Evolutionary conservation across 2,329 filamentous ascomycete species (phyloP), one percentile per base, ranked within the genome.

Genomic region (Sphaerulina populicola): DNA sequence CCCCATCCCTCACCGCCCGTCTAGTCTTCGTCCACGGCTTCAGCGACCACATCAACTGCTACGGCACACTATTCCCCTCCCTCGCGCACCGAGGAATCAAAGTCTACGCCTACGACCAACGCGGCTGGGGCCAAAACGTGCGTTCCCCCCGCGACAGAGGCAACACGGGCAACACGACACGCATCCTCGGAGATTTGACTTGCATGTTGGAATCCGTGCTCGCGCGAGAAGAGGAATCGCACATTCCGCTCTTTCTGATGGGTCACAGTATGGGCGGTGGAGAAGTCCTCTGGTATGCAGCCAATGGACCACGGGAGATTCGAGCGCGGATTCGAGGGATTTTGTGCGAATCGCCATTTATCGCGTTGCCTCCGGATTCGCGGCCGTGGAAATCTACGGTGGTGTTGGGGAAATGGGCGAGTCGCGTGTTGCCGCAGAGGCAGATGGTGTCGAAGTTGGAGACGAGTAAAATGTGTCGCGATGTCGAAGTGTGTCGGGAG

Each of bases 191-290:
- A 52, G 90, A 96, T 67, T 82, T 95, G 49, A 86, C 82, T 9
- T 82, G 82, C 39, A 88, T 96, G 66, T 74, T 93, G 58, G 74
- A 74, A 4, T 55, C 53, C 21, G 66, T 69, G 37, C 36, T 47
- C 8, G 29, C 33, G 12, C 15, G 46, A 1, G 53, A 59, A 6
- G 15, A 38, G 6, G 60, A 60, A 14, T 8, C 23, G 7, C 39
- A 53, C 8, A 55, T 69, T 2, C 88, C 88, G 0, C 65, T 94
- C 12, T 96, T 95, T 70, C 76, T 96, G 15, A 81, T 93, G 74
- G 90, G 90, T 47, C 88, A 95, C 69, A 89, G 84, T 18, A 95
- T 95, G 88, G 90, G 90, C 58, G 90, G 90, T 53, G 87, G 82
- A 21, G 78, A 94, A 69, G 78, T 82, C 5, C 72, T 94, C 7